Conservation (phyloP, 2,329 filamentous ascomycete species). For the Microdochium nivale region DNA sequence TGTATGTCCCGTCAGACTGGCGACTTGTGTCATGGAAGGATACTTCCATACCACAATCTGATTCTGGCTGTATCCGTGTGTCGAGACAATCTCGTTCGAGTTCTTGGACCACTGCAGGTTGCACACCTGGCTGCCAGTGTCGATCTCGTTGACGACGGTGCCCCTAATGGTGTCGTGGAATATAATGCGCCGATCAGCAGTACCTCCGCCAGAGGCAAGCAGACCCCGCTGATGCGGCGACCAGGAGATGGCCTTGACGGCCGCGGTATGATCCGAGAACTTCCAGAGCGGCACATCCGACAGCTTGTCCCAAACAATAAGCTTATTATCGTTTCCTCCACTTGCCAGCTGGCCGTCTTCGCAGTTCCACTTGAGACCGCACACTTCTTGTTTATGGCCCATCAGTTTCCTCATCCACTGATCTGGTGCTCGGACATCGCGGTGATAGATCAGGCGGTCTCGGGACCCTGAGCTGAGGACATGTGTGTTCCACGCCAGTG, state of each 20-base stretch:
- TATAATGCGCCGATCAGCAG: constrained; percentile 90
- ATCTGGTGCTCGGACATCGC: constrained; percentile 86
- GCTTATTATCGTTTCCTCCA: constrained; percentile 96
- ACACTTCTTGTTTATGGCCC: constrained; percentile 97
- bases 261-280: constrained; percentile 89
- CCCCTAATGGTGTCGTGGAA: constrained; percentile 96
- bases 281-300: constrained; percentile 89
- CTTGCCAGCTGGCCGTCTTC: constrained; percentile 92
- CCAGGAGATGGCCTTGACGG: constrained; percentile 97
- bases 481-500: constrained; percentile 95
- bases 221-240: constrained; percentile 91
- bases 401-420: constrained; percentile 82
- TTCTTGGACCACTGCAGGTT: constrained; percentile 97
- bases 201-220: constrained; percentile 91
- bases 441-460: constrained; percentile 88
- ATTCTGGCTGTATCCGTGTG: constrained; percentile 95
- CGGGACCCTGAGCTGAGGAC: constrained; percentile 93
- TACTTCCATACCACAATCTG: constrained; percentile 99
- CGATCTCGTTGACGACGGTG: constrained; percentile 73
- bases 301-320: constrained; percentile 97
- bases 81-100: constrained; percentile 94
- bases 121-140: constrained; percentile 97
- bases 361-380: constrained; percentile 92
- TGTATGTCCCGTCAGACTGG: constrained; percentile 89
- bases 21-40: constrained; percentile 94